Evolutionary conservation across 495 filamentous ascomycete species (phyloP).

Genomic region (Evansstolkia leycettana): DNA sequence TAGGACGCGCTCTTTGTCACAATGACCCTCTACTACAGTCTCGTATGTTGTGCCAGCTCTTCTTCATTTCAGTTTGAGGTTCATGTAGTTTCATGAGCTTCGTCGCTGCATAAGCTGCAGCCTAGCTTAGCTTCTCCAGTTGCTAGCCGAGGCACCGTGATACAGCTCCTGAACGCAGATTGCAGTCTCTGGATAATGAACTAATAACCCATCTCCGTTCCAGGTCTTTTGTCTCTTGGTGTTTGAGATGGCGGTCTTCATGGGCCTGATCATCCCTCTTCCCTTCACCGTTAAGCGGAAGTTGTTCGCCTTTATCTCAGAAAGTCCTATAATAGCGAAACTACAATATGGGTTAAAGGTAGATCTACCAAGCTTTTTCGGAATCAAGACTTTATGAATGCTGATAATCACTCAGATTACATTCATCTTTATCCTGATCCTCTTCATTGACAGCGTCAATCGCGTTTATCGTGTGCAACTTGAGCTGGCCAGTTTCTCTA

Average conservation of each 20-base stretch:
- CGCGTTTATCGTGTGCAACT: slow-evolving; percentile 93
- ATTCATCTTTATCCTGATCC: slow-evolving; percentile 94
- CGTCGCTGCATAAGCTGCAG: slow-evolving; percentile 7
- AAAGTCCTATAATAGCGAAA: slow-evolving; percentile 71
- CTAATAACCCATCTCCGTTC: background rate
- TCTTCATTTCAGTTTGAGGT: background rate
- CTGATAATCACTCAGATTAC: slow-evolving; percentile 55
- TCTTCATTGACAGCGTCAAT: slow-evolving; percentile 98
- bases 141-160: too few relatives aligned
- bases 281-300: slow-evolving; percentile 78
- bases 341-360: slow-evolving; percentile 73
- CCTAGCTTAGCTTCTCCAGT: background rate
- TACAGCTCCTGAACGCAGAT: too few relatives aligned
- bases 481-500: slow-evolving; percentile 55
- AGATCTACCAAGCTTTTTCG: background rate
- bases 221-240: slow-evolving; percentile 92
- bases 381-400: background rate
- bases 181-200: too few relatives aligned
- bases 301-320: slow-evolving; percentile 87
- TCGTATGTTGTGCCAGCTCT: slow-evolving; percentile 49
- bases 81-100: background rate
- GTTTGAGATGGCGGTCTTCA: slow-evolving; percentile 86
- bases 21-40: slow-evolving; percentile 98
- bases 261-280: slow-evolving; percentile 82
- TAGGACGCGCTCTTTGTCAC: slow-evolving; percentile 20